A percentile compares a stretch with the other conserved stretches of the same genome.
phyloP scores from a whole-genome alignment of 257 asterid genomes.

The Prunella vulgaris region DNA sequence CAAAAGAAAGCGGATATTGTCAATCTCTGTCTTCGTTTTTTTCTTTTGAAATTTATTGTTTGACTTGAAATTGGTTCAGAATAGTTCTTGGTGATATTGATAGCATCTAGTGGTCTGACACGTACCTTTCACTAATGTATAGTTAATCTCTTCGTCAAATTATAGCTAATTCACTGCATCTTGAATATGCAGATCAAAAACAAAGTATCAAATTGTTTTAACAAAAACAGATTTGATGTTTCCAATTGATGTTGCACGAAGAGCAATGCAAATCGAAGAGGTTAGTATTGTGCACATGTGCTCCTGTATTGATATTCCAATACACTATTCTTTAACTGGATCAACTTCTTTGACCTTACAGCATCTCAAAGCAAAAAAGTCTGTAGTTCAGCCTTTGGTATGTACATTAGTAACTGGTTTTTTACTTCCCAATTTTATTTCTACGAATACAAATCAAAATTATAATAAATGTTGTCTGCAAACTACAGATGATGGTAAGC shows the following conservation, averaged over 20 bases:
- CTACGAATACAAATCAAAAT: neutral
- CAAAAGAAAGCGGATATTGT: neutral
- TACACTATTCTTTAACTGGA: conserved; percentile 1
- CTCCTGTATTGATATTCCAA: neutral
- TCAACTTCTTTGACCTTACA: conserved; percentile 36
- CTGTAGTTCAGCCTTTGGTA: conserved; percentile 92
- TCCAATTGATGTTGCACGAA: conserved; percentile 92
- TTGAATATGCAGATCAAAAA: conserved; percentile 51
- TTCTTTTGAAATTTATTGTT: neutral
- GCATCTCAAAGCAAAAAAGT: conserved; percentile 77
- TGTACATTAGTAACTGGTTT: neutral
- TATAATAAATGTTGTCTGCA: neutral
- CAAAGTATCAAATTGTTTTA: conserved; percentile 85
- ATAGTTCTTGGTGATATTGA: neutral
- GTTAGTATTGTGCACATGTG: conserved; percentile 28
- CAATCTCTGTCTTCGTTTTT: neutral
- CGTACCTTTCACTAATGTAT: neutral
- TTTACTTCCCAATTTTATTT: conserved; percentile 1
- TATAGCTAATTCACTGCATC: conserved; percentile 1
- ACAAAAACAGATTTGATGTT: conserved; percentile 87
- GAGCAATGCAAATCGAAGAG: conserved; percentile 99
- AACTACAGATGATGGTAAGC: conserved; percentile 91
- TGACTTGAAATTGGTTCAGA: neutral
- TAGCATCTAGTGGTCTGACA: neutral
- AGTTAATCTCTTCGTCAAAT: neutral